These are phyloP conservation scores for Apiotrichum sp. DNA, from an alignment of 1,284 basidiomycete species.

Conservation along the genomic window DNA sequence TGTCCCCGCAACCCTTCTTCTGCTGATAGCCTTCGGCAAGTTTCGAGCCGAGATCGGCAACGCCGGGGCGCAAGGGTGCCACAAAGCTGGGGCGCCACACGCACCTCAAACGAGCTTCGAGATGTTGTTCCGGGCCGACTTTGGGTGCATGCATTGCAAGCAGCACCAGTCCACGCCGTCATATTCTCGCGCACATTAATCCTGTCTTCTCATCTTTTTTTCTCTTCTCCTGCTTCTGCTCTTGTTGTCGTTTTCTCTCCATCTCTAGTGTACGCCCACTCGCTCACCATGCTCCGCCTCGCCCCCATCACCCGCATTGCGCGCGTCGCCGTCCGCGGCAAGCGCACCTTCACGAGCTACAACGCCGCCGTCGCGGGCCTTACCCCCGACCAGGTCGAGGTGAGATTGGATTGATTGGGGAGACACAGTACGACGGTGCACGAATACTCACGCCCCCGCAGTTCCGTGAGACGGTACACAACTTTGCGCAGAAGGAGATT, in stretches of 20 bases:
- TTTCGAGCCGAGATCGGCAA: no score
- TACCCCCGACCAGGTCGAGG: constrained; percentile 75
- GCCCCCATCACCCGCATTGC: not conserved
- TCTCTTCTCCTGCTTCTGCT: not conserved
- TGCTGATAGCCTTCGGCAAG: no score
- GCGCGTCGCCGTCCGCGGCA: not conserved
- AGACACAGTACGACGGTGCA: no score
- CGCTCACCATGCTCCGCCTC: constrained; percentile 1
- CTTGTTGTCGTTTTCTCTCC: not conserved
- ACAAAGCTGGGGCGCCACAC: no score
- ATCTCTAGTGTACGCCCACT: not conserved
- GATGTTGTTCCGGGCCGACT: no score
- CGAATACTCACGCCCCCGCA: constrained; percentile 34
- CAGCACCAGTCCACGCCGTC: no score
- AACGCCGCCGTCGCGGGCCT: constrained; percentile 72
- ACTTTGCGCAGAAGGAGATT: constrained; percentile 72
- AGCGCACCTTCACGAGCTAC: constrained; percentile 51
- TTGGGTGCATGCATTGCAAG: no score
- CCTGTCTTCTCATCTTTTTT: no score
- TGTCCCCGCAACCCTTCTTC: no score
- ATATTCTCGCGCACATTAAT: no score
- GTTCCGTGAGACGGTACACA: constrained; percentile 70
- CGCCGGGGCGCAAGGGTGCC: no score
- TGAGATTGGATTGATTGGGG: constrained; percentile 36
- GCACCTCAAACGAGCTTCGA: no score